A percentile compares a stretch with the other conserved stretches of the same genome.
These are phyloP conservation scores for Diplodia seriata DNA, from an alignment of 2,329 filamentous ascomycete genomes.

Conservation along the genomic window DNA sequence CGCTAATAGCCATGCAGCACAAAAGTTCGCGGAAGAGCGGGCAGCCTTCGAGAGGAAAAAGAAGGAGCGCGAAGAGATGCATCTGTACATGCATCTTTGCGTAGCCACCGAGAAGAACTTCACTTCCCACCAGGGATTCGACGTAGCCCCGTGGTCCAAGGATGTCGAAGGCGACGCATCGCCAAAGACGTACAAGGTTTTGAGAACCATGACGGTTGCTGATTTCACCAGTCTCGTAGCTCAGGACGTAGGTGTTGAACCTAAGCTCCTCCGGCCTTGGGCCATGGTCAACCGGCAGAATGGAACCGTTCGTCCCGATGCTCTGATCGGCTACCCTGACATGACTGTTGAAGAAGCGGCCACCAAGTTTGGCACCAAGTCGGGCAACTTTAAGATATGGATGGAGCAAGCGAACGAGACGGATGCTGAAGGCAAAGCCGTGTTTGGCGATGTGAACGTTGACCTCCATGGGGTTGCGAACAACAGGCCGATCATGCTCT, in stretches of 20 bases:
- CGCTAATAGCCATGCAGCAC: constrained; percentile 58
- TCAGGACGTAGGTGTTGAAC: constrained; percentile 70
- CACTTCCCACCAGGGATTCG: constrained; percentile 79
- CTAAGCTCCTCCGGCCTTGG: constrained; percentile 82
- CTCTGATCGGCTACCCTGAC: constrained; percentile 77
- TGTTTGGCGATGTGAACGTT: constrained; percentile 72
- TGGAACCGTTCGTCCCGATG: constrained; percentile 91
- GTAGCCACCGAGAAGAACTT: constrained; percentile 85
- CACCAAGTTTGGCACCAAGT: constrained; percentile 72
- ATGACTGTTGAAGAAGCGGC: constrained; percentile 72
- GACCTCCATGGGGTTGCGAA: constrained; percentile 62
- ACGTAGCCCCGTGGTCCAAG: constrained; percentile 68
- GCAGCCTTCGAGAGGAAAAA: constrained; percentile 75
- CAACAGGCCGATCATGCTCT: constrained; percentile 74
- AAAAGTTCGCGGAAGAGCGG: constrained; percentile 81
- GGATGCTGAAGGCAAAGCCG: constrained; percentile 71
- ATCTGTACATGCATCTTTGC: constrained; percentile 86
- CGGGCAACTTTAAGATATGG: constrained; percentile 78
- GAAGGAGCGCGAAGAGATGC: constrained; percentile 92
- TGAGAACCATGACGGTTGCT: constrained; percentile 75
- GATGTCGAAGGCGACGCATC: constrained; percentile 71
- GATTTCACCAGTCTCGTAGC: constrained; percentile 78
- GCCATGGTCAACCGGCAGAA: constrained; percentile 99
- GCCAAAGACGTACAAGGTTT: constrained; percentile 74
- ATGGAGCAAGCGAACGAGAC: constrained; percentile 75